Evolutionary conservation across 495 filamentous ascomycete genomes (phyloP), one percentile per base, ranked within the genome.

Genomic region (Beverwykella pulmonaria): DNA sequence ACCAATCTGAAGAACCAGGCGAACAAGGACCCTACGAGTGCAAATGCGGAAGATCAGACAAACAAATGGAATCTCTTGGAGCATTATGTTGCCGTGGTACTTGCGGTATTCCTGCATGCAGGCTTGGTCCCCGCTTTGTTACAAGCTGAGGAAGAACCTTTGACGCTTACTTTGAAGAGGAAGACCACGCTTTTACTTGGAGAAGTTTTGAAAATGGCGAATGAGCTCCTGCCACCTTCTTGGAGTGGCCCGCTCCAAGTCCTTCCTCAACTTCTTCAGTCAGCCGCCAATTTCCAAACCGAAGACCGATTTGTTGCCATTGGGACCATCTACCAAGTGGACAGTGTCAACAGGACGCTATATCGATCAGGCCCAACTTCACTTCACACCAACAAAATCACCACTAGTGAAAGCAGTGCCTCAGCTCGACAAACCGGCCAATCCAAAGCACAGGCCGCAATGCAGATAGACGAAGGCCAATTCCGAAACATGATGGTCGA

Each of bases 281-380:
- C 89, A 5, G 93, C 92, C 3, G 82, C 91, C 5, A 82, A 84
- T 59, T 91, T 91, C 61, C 80, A 82, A 14, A 78, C 83, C 27
- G 86, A 92, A 8, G 85, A 86, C n/a, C 87, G 89, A 59, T 92
- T 92, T 65, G 80, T 88, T 47, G 90, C 92, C 19, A 91, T 90
- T 0, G 87, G 89, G 1, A 92, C 92, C 5, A 90, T 98, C 36
- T 98, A 97, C 74, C 94, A 98, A 73, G 93, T 98, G 6, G 95
- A 96, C 77, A 97, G 94, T 72, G 91, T 98, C 61, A 98, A 93
- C 76, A 86, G 92, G 64, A 98, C 93, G 1, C 79, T 98, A 10
- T 92, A 96, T 73, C 86, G 95, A 53, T 95, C 92, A 29, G 82
- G 73, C 63, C 88, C 52, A 78, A 74, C 75, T 17, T 71, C 77